Percentiles rank a stretch among this genome's conserved stretches.
Evolutionary conservation across 1,139 yeast species (phyloP).

Genomic region (Spencermartinsiella ligniputridi): DNA sequence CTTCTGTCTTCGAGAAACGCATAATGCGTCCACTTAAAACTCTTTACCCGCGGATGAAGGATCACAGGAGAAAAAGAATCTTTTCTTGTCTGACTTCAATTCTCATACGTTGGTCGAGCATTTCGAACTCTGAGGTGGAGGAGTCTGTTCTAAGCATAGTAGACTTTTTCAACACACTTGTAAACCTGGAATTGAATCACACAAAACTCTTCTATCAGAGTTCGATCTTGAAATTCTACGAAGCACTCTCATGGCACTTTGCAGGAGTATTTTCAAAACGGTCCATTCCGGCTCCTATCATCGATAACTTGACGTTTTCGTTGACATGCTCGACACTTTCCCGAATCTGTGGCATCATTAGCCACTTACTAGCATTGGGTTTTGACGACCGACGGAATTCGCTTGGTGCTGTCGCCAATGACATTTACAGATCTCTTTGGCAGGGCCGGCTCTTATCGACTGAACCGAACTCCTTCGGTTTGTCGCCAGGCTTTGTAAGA

Average conservation of each 20-base stretch:
- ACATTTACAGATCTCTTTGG: too few species aligned
- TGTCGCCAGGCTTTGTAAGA: too few species aligned
- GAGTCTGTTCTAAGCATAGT: constrained; percentile 11
- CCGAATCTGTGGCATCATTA: constrained; percentile 47
- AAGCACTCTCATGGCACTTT: constrained; percentile 18
- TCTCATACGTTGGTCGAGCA: not conserved
- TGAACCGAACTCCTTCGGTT: too few species aligned
- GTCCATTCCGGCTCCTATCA: too few species aligned
- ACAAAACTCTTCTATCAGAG: constrained; percentile 21
- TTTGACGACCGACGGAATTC: too few species aligned
- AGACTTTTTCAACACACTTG: constrained; percentile 20
- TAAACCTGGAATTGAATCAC: too few species aligned
- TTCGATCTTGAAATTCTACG: constrained; percentile 23
- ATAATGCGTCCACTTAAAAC: constrained; percentile 17
- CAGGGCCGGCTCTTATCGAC: too few species aligned
- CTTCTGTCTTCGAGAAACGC: constrained; percentile 6
- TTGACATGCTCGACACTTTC: constrained; percentile 45
- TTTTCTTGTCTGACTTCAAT: not conserved
- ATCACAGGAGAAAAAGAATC: not conserved
- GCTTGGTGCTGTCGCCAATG: too few species aligned
- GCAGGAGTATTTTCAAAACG: too few species aligned
- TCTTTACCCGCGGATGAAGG: constrained; percentile 6
- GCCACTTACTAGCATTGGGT: too few species aligned
- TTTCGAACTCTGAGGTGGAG: constrained; percentile 1
- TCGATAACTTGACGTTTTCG: constrained; percentile 37